Evolutionary conservation across 208 protist genomes (phyloP).

Genomic region (Crithidia mellificae): DNA sequence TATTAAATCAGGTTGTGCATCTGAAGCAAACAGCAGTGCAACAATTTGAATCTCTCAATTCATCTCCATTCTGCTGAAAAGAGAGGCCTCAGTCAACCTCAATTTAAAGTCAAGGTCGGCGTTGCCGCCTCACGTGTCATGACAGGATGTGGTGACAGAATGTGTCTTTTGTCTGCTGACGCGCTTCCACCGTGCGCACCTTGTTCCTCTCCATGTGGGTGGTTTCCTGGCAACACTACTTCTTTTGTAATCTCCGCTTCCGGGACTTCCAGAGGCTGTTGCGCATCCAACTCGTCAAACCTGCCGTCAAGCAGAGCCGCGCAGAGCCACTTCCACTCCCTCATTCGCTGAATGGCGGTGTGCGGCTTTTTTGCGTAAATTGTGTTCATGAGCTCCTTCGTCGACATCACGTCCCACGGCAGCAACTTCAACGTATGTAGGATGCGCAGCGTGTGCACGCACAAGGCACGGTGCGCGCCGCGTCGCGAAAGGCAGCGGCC

Average conservation of each 20-base stretch:
- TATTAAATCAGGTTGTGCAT: too few relatives aligned
- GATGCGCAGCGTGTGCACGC: conserved; percentile 66
- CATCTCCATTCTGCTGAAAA: too few relatives aligned
- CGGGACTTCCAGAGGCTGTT: background rate
- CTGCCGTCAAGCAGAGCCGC: conserved; percentile 3
- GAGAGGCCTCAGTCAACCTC: too few relatives aligned
- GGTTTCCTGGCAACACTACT: background rate
- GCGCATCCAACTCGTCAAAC: background rate
- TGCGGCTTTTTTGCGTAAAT: conserved; percentile 24
- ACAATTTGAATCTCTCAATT: too few relatives aligned
- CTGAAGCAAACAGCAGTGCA: too few relatives aligned
- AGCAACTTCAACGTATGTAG: conserved; percentile 35
- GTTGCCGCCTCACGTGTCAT: conserved; percentile 32
- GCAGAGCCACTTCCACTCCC: conserved; percentile 21
- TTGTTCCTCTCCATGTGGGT: background rate
- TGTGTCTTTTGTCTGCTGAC: background rate
- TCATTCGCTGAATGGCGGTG: background rate
- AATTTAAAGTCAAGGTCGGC: conserved; percentile 9
- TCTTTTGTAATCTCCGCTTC: conserved; percentile 10
- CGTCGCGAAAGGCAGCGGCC: conserved; percentile 56
- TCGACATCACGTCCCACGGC: conserved; percentile 43
- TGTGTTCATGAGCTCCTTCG: conserved; percentile 3
- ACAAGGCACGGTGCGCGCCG: conserved; percentile 55
- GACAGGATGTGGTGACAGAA: conserved; percentile 30
- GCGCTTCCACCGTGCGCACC: background rate